phyloP scores from a whole-genome alignment of 140 eudicot species.

The Senecio squalidus region DNA sequence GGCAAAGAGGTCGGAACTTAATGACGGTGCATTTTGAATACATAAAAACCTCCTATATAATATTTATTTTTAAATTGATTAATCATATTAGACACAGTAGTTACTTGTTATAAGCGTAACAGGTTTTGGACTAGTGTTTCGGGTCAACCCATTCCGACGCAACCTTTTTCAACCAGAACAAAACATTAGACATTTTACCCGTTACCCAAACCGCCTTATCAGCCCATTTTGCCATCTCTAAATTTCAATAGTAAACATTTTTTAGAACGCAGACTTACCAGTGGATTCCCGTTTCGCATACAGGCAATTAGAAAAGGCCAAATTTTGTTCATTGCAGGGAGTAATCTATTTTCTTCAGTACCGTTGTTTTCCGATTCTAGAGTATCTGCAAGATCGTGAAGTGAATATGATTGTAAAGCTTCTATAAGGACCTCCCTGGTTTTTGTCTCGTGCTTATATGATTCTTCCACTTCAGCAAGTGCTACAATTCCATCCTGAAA shows the following conservation, averaged over 20 bases:
- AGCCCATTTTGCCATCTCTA: background rate
- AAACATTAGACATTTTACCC: background rate
- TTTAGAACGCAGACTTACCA: conserved; percentile 43
- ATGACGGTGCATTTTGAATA: background rate
- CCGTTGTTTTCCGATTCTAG: conserved; percentile 61
- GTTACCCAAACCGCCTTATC: background rate
- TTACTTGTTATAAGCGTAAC: background rate
- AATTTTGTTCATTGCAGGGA: conserved; percentile 89
- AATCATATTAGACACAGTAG: background rate
- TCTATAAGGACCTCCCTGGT: conserved; percentile 48
- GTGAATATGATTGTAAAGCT: conserved; percentile 40
- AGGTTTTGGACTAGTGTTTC: background rate
- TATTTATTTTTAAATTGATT: background rate
- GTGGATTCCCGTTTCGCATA: conserved; percentile 58
- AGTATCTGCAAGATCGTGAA: conserved; percentile 57
- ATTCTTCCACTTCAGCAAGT: conserved; percentile 76
- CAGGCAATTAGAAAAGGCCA: conserved; percentile 92
- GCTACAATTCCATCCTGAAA: conserved; percentile 61
- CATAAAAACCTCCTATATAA: background rate
- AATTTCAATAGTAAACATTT: background rate
- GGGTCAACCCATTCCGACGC: background rate
- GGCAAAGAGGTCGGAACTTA: too few species aligned
- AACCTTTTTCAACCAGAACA: background rate
- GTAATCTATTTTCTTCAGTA: conserved; percentile 68
- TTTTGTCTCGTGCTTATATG: conserved; percentile 59